Conservation (phyloP, 352 stramenopile genomes). For the Phytophthora parvispora region DNA sequence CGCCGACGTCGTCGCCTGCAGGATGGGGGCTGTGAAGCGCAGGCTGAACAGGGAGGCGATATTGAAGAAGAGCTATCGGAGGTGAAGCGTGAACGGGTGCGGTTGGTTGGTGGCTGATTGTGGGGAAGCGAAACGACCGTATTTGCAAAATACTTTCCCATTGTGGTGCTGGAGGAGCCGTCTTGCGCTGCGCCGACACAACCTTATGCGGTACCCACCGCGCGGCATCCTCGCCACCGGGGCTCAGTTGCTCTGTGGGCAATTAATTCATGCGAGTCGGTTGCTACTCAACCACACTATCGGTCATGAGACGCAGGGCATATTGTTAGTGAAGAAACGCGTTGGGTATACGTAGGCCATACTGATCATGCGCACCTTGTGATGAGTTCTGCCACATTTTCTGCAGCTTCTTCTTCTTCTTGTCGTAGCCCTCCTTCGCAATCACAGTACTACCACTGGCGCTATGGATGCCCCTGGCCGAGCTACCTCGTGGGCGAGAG, state of each 20-base stretch:
- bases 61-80: not conserved
- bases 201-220: not conserved
- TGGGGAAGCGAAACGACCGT: not conserved
- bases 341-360: not conserved
- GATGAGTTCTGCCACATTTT: too few species aligned
- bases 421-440: too few species aligned
- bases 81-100: not conserved
- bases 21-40: not conserved
- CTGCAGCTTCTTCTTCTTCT: too few species aligned
- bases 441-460: not conserved
- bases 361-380: not conserved
- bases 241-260: not conserved
- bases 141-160: too few species aligned
- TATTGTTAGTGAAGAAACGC: not conserved
- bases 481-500: too few species aligned
- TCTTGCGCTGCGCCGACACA: not conserved
- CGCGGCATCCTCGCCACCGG: not conserved
- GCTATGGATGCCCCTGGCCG: not conserved
- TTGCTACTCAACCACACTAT: too few species aligned
- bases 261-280: too few species aligned
- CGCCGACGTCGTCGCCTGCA: not conserved
- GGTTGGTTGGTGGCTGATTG: too few species aligned
- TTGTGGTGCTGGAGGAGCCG: too few species aligned
- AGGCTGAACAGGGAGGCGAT: not conserved
- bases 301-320: too few species aligned